These are phyloP conservation scores for Orbilia quercus DNA, from an alignment of 2,329 filamentous ascomycete genomes.

Conservation along the genomic window DNA sequence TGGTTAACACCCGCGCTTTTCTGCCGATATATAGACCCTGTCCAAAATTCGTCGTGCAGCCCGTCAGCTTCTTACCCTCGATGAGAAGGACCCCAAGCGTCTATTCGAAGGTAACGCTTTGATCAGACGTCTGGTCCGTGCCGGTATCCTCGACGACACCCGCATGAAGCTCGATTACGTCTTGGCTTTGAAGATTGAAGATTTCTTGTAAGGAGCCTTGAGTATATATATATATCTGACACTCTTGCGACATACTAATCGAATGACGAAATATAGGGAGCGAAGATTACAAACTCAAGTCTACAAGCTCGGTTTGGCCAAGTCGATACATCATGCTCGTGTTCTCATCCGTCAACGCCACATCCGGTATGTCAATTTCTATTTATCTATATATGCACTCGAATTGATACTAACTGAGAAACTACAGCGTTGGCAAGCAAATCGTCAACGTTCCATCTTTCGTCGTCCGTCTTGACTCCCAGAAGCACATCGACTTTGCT, in stretches of 20 bases:
- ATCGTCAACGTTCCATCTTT: slow-evolving; percentile 99
- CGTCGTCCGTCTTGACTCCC: slow-evolving; percentile 99
- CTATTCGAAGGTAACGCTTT: slow-evolving; percentile 99
- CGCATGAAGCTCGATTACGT: slow-evolving; percentile 99
- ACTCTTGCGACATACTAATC: slow-evolving; percentile 8
- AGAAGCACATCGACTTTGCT: slow-evolving; percentile 99
- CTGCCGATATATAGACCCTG: slow-evolving; percentile 71
- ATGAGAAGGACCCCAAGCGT: slow-evolving; percentile 99
- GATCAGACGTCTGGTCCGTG: slow-evolving; percentile 99
- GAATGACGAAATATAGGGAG: slow-evolving; percentile 39
- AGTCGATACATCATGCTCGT: slow-evolving; percentile 99
- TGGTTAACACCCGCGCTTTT: slow-evolving; percentile 45
- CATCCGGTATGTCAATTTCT: slow-evolving; percentile 73
- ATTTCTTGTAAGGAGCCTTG: slow-evolving; percentile 81
- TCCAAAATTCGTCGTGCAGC: slow-evolving; percentile 99
- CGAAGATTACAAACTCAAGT: slow-evolving; percentile 89
- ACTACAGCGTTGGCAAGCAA: slow-evolving; percentile 89
- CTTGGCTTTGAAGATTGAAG: slow-evolving; percentile 97
- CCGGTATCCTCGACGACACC: slow-evolving; percentile 99
- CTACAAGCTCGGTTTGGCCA: slow-evolving; percentile 99
- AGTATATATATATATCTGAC: background rate
- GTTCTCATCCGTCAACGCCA: slow-evolving; percentile 99
- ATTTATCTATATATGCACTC: slow-evolving; percentile 54
- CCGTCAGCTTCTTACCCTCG: slow-evolving; percentile 99
- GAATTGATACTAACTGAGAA: slow-evolving; percentile 19